These are phyloP conservation scores for Penicillium maclennaniae DNA, from an alignment of 495 filamentous ascomycete species.

Conservation along the genomic window DNA sequence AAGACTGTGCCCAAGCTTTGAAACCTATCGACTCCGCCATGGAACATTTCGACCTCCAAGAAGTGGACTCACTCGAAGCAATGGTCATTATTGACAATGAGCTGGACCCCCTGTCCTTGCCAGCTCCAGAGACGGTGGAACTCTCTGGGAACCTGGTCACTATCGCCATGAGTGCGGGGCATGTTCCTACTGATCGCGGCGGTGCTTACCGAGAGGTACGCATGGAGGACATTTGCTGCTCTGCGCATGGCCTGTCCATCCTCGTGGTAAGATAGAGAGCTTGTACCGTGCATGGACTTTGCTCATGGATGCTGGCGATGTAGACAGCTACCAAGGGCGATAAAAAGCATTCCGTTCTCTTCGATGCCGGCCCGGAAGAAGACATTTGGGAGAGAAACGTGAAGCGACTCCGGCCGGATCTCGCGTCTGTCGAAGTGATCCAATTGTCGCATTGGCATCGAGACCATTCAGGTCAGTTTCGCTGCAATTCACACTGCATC, in stretches of 20 bases:
- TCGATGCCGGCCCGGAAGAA: slow-evolving; percentile 58
- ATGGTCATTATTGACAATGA: slow-evolving; percentile 55
- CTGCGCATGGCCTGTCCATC: slow-evolving; percentile 57
- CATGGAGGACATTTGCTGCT: slow-evolving; percentile 58
- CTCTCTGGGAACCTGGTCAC: slow-evolving; percentile 39
- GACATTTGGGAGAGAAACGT: slow-evolving; percentile 54
- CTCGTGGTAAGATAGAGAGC: slow-evolving; percentile 39
- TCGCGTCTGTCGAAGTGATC: slow-evolving; percentile 66
- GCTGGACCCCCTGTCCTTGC: slow-evolving; percentile 52
- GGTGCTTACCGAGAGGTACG: slow-evolving; percentile 43
- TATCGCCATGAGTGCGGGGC: slow-evolving; percentile 30
- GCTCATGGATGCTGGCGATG: background rate
- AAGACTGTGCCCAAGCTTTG: background rate
- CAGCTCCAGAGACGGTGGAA: slow-evolving; percentile 46
- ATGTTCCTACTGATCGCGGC: slow-evolving; percentile 35
- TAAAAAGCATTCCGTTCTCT: slow-evolving; percentile 51
- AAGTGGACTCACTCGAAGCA: slow-evolving; percentile 48
- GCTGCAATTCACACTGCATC: background rate
- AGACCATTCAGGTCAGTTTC: slow-evolving; percentile 49
- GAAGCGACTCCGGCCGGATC: slow-evolving; percentile 44
- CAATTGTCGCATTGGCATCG: slow-evolving; percentile 73
- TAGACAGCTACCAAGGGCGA: slow-evolving; percentile 53
- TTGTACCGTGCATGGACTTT: background rate
- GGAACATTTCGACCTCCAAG: slow-evolving; percentile 26
- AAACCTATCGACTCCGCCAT: background rate